Evolutionary conservation across 768 basidiomycete genomes (phyloP), one percentile per base, ranked within the genome.

Genomic region (Crepidotus variabilis): DNA sequence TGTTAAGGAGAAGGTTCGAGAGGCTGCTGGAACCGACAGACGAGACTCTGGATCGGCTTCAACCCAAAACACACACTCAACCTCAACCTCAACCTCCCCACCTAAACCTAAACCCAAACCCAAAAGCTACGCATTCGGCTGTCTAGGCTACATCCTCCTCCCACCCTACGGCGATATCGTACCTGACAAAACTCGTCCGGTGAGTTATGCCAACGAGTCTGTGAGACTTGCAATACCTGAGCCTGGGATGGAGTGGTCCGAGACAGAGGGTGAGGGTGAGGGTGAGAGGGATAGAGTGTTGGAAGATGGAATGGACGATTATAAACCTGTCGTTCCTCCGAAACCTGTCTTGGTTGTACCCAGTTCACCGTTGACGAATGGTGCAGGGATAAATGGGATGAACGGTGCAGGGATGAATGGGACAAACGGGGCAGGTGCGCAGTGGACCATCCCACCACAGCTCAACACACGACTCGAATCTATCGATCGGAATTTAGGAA

Each of bases 81-180:
- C n/a, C n/a, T n/a, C n/a, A n/a, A n/a, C n/a, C n/a, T n/a, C n/a
- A n/a, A n/a, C n/a, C n/a, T n/a, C n/a, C n/a, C n/a, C n/a, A n/a
- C n/a, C n/a, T n/a, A n/a, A 43, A 43, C 13, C 28, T 28, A 8
- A 28, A 28, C 28, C 8, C 28, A 8, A 43, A 11, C 5, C 39
- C 11, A 43, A 43, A 11, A 11, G 39, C 5, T 43, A 43, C 11
- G 39, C 5, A 20, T 63, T 68, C 21, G 73, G 66, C 6, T 73
- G 67, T 50, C 34, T 74, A 22, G 72, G 71, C 16, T 75, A 76
- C 55, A 71, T 71, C 9, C 60, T 63, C n/a, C 74, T 72, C 59
- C 75, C 74, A 3, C 50, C 50, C 1, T 74, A 75, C 53, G 75
- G 74, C 28, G 69, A 71, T 8, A 55, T 60, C 18, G 35, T 68